Evolutionary conservation across 768 basidiomycete genomes (phyloP).

Genomic region (Tylopilus vinaceipallidus): DNA sequence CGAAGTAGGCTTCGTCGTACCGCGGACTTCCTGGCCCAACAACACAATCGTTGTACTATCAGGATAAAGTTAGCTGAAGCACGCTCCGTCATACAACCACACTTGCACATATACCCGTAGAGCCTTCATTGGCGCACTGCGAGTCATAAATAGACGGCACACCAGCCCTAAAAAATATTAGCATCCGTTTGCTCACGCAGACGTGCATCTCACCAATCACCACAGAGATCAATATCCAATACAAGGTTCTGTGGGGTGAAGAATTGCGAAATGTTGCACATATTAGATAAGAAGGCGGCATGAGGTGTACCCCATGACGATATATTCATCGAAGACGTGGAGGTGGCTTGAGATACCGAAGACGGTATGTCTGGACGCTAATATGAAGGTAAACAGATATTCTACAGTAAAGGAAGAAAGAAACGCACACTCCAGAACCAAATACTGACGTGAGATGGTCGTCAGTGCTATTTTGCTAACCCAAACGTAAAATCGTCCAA

Average conservation of each 20-base stretch:
- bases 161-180: slow-evolving; percentile 44
- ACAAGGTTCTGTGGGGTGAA: slow-evolving; percentile 51
- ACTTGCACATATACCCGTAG: slow-evolving; percentile 45
- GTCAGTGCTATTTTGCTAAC: slow-evolving; percentile 7
- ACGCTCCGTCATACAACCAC: background rate
- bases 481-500: background rate
- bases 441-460: slow-evolving; percentile 30
- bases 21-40: slow-evolving; percentile 52
- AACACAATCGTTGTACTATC: slow-evolving; percentile 53
- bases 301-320: slow-evolving; percentile 47
- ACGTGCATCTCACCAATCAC: slow-evolving; percentile 39
- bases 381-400: slow-evolving; percentile 14
- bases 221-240: slow-evolving; percentile 55
- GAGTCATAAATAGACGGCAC: slow-evolving; percentile 39
- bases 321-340: slow-evolving; percentile 35
- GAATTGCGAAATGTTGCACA: slow-evolving; percentile 44
- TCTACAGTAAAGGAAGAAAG: background rate
- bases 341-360: slow-evolving; percentile 32
- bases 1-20: slow-evolving; percentile 63
- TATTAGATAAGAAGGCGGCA: slow-evolving; percentile 38
- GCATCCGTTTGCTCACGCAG: background rate
- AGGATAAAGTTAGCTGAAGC: background rate
- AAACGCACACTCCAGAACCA: slow-evolving; percentile 48
- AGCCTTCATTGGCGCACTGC: slow-evolving; percentile 39
- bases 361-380: slow-evolving; percentile 39